Evolutionary conservation across 2,329 filamentous ascomycete genomes (phyloP).

Genomic region (Fusarium nanum): DNA sequence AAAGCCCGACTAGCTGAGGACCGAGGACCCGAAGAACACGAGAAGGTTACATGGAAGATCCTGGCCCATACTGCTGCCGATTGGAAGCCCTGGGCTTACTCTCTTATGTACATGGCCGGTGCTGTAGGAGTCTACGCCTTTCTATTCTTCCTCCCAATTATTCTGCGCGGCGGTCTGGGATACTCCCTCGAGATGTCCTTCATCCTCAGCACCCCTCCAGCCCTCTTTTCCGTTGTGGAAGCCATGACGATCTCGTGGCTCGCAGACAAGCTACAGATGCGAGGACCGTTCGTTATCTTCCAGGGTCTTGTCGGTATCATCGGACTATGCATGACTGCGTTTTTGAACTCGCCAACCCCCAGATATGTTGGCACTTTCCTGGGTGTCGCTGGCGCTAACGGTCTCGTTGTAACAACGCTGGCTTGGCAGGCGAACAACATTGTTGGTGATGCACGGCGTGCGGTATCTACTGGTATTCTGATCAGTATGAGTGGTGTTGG

Average conservation of each 20-base stretch:
- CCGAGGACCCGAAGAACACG: constrained; percentile 22
- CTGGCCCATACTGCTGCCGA: constrained; percentile 9
- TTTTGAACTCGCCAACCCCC: constrained; percentile 12
- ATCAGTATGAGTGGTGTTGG: constrained; percentile 33
- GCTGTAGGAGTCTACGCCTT: constrained; percentile 32
- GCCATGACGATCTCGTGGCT: constrained; percentile 33
- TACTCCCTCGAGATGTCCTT: constrained; percentile 29
- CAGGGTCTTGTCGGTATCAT: constrained; percentile 29
- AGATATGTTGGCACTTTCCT: constrained; percentile 31
- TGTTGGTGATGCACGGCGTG: constrained; percentile 21
- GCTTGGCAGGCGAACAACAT: constrained; percentile 37
- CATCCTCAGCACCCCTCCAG: constrained; percentile 13
- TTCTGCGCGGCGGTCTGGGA: constrained; percentile 19
- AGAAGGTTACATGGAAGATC: constrained; percentile 14
- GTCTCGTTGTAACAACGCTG: constrained; percentile 9
- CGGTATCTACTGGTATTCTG: constrained; percentile 26
- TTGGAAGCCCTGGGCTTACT: constrained; percentile 36
- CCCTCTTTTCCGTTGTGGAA: constrained; percentile 16
- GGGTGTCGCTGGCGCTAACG: constrained; percentile 23
- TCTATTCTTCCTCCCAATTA: constrained; percentile 19
- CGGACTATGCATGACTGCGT: constrained; percentile 29
- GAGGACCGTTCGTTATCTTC: constrained; percentile 28
- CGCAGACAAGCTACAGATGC: constrained; percentile 16
- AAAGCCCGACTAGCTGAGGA: constrained; percentile 16
- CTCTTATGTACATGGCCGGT: constrained; percentile 32